Base-by-base conservation (phyloP, 2,329 filamentous ascomycete genomes). In the Botrytis aclada region DNA sequence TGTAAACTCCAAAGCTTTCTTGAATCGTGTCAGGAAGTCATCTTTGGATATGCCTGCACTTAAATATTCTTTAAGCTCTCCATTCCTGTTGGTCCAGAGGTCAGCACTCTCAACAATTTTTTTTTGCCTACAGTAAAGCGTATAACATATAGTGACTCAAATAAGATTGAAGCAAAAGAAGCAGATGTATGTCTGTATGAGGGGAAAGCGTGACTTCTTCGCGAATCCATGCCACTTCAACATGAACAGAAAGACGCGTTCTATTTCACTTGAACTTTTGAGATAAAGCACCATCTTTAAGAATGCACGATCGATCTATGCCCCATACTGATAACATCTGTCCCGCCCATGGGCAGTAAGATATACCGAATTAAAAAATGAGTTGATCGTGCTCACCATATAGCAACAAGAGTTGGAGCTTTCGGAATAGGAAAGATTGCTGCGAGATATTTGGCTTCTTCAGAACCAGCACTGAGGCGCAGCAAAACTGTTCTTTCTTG, bases 371-470 rank as follows among this genome's bases (percentile, higher is more conserved):
- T 32, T 3, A 41, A 41, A 25, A 25, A 14, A 80, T 25, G 29
- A 29, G 12, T 41, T 14, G 1, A 39, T 22, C 6, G n/a, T 41
- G 39, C 86, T 70, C 84, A 91, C 88, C 90, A 89, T 77, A 97
- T 95, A 32, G 97, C 85, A 25, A 97, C 87, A 14, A 97, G 83
- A 1, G 92, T 92, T 0, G 95, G 95, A n/a, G 89, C 89, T 76
- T 89, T 89, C 1, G 89, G 87, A n/a, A 97, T 84, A 0, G 93
- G 93, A 78, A 93, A 97, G 78, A 97, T 93, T 63, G 93, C 93
- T 16, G 90, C 88, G 22, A 98, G 85, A 79, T 94, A 97, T 9
- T 88, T 90, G 16, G 94, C 94, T 84, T 97, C 94, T 76, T 92
- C 88, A 2, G 92, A 94, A 34, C 91, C 93, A 29, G 90, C 89